phyloP scores from a whole-genome alignment of 2,329 filamentous ascomycete species.

The Zymoseptoria brevis region DNA sequence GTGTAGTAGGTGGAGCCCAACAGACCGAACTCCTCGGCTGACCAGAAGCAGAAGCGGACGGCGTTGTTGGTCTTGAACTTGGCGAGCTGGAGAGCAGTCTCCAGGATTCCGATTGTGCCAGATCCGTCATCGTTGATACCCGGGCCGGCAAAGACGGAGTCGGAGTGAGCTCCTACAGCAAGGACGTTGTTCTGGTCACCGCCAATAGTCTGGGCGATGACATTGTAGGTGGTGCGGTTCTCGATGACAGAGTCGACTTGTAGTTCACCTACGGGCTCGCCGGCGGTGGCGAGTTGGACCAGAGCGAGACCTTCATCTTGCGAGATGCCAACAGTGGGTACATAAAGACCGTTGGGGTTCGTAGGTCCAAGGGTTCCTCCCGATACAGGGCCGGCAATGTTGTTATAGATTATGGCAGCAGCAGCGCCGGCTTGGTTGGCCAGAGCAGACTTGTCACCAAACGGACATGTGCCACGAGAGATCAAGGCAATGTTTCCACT shows the following conservation, averaged over 20 bases:
- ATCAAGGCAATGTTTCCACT: slow-evolving; percentile 63
- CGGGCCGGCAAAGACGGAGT: slow-evolving; percentile 53
- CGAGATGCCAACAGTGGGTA: slow-evolving; percentile 62
- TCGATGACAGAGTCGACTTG: slow-evolving; percentile 39
- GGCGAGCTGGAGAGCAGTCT: slow-evolving; percentile 53
- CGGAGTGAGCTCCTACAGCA: slow-evolving; percentile 53
- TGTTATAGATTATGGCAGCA: slow-evolving; percentile 69
- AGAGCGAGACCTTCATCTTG: slow-evolving; percentile 51
- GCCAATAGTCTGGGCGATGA: slow-evolving; percentile 49
- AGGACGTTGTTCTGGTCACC: slow-evolving; percentile 54
- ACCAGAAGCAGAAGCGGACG: slow-evolving; percentile 60
- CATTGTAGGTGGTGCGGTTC: slow-evolving; percentile 37
- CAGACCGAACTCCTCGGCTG: slow-evolving; percentile 55
- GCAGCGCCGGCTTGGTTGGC: slow-evolving; percentile 63
- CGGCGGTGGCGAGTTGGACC: slow-evolving; percentile 45
- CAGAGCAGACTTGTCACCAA: slow-evolving; percentile 60
- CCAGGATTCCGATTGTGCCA: slow-evolving; percentile 54
- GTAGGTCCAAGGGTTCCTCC: slow-evolving; percentile 60
- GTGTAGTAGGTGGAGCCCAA: slow-evolving; percentile 54
- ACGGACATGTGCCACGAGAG: slow-evolving; percentile 60
- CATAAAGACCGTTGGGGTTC: slow-evolving; percentile 46
- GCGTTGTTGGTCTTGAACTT: slow-evolving; percentile 66
- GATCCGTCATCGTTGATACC: slow-evolving; percentile 76
- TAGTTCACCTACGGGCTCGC: slow-evolving; percentile 32
- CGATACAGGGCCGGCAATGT: slow-evolving; percentile 44